Percentiles rank a stretch among this genome's conserved stretches.
Evolutionary conservation across 192 early-diverging fungal genomes (phyloP).

Genomic region (Neocallimastix lanati): DNA sequence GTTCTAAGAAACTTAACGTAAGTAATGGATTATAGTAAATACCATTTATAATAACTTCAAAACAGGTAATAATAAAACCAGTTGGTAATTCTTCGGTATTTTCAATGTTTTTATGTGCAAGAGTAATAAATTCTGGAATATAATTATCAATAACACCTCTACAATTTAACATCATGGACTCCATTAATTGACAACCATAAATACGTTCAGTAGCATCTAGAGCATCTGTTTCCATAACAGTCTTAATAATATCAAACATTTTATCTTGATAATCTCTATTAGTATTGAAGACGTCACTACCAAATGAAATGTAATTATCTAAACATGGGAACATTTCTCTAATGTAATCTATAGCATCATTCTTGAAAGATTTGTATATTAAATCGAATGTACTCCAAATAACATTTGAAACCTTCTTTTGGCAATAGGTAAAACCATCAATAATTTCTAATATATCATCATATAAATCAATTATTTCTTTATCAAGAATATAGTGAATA

Average conservation of each 20-base stretch:
- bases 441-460: slow-evolving; percentile 76
- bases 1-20: slow-evolving; percentile 58
- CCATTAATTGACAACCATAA: slow-evolving; percentile 65
- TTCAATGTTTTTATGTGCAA: slow-evolving; percentile 45
- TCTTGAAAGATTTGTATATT: slow-evolving; percentile 62
- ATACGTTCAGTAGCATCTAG: slow-evolving; percentile 61
- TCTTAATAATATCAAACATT: slow-evolving; percentile 71
- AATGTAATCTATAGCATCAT: slow-evolving; percentile 66
- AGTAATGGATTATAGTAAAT: slow-evolving; percentile 72
- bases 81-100: slow-evolving; percentile 34
- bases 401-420: slow-evolving; percentile 58
- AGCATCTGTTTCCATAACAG: slow-evolving; percentile 56
- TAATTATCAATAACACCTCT: slow-evolving; percentile 63
- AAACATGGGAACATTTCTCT: slow-evolving; percentile 80
- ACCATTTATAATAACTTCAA: slow-evolving; percentile 66
- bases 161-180: slow-evolving; percentile 68
- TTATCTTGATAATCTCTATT: slow-evolving; percentile 49
- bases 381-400: slow-evolving; percentile 71
- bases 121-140: slow-evolving; percentile 47
- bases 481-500: slow-evolving; percentile 58
- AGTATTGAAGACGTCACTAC: slow-evolving; percentile 52
- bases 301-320: slow-evolving; percentile 79
- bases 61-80: slow-evolving; percentile 50
- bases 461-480: slow-evolving; percentile 56
- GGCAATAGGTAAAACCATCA: slow-evolving; percentile 69